Conservation (phyloP, 2,329 filamentous ascomycete genomes). For the Pestalotiopsis sp. region DNA sequence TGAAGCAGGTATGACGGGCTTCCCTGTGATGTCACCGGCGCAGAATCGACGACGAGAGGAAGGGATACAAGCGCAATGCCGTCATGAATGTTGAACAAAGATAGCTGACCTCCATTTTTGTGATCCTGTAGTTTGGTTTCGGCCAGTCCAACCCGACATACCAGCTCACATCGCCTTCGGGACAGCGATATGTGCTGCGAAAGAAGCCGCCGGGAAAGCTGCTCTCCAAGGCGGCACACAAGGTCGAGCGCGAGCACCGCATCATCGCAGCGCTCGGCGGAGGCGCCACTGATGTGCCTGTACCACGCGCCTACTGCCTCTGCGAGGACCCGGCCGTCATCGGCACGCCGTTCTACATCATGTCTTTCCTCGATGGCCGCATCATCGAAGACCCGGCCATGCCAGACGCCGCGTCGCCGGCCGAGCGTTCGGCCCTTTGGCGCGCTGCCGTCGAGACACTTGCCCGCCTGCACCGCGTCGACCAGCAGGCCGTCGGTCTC, state of each 20-base stretch:
- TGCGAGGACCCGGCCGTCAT: slow-evolving; percentile 82
- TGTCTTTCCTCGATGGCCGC: slow-evolving; percentile 92
- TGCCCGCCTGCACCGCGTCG: slow-evolving; percentile 80
- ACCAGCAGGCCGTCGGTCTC: slow-evolving; percentile 68
- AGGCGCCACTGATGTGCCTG: slow-evolving; percentile 76
- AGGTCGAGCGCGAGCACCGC: slow-evolving; percentile 93
- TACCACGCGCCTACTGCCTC: slow-evolving; percentile 80
- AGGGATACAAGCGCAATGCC: not conserved
- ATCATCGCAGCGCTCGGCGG: slow-evolving; percentile 77
- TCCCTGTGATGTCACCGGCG: not conserved
- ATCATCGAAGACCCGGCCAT: slow-evolving; percentile 90
- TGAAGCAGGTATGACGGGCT: slow-evolving; percentile 73
- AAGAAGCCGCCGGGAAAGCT: slow-evolving; percentile 98
- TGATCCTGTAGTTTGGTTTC: slow-evolving; percentile 76
- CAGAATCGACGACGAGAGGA: not conserved
- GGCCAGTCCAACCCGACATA: slow-evolving; percentile 98
- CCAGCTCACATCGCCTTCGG: slow-evolving; percentile 75
- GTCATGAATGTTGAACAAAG: too few species aligned
- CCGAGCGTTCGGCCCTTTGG: slow-evolving; percentile 82
- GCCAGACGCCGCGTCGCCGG: slow-evolving; percentile 56
- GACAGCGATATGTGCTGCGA: slow-evolving; percentile 81
- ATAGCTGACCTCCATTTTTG: not conserved
- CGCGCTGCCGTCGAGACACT: slow-evolving; percentile 80
- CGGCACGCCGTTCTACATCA: slow-evolving; percentile 94
- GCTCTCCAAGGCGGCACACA: slow-evolving; percentile 90